These are phyloP conservation scores for Epichloe glyceriae DNA, from an alignment of 2,329 filamentous ascomycete genomes.

Conservation along the genomic window DNA sequence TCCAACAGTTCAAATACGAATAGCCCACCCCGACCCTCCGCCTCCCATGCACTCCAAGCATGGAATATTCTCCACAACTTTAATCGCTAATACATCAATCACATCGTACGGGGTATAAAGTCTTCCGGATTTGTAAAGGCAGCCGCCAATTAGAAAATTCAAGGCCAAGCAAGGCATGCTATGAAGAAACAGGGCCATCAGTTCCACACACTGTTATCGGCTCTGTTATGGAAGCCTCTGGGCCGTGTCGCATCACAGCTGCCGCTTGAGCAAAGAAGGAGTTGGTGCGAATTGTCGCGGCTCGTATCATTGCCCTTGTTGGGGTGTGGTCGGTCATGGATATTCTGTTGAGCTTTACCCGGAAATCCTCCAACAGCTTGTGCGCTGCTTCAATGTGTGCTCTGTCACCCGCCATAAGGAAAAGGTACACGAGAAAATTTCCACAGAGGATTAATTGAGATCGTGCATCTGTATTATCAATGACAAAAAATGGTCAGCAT, in stretches of 20 bases:
- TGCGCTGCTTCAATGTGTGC: constrained; percentile 22
- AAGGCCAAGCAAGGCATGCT: not conserved
- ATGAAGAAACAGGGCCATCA: constrained; percentile 1
- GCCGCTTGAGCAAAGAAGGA: constrained; percentile 27
- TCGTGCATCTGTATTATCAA: constrained; percentile 15
- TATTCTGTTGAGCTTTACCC: constrained; percentile 22
- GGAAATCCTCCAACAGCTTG: constrained; percentile 23
- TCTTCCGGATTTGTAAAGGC: not conserved
- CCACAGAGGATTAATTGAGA: constrained; percentile 33
- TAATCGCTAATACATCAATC: constrained; percentile 1
- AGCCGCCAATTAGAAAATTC: not conserved
- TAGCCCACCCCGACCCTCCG: too few species aligned
- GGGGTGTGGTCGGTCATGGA: constrained; percentile 18
- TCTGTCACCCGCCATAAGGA: constrained; percentile 27
- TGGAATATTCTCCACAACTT: not conserved
- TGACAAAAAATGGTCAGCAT: not conserved
- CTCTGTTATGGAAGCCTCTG: constrained; percentile 6
- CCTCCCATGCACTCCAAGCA: too few species aligned
- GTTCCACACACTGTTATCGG: constrained; percentile 6
- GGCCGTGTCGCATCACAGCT: constrained; percentile 13
- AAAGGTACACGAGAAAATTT: constrained; percentile 36
- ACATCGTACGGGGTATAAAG: not conserved
- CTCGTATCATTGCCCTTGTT: constrained; percentile 20
- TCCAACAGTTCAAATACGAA: too few species aligned
- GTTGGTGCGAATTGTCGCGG: constrained; percentile 24